Evolutionary conservation across 768 basidiomycete genomes (phyloP).

Genomic region (Lactarius tabidus): DNA sequence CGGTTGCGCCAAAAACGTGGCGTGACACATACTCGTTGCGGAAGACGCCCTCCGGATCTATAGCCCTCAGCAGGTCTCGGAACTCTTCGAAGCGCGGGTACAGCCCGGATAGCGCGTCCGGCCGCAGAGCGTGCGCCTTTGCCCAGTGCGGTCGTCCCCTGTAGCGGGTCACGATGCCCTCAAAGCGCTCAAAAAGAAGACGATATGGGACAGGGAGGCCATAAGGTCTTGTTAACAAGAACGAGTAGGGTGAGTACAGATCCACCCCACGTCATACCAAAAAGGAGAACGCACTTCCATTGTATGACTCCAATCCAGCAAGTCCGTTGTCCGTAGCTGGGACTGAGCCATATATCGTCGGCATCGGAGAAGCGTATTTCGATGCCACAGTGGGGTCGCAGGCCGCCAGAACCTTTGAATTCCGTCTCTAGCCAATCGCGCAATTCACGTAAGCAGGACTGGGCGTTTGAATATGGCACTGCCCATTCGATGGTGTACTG

Average conservation of each 20-base stretch:
- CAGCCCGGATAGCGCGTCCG: slow-evolving; percentile 53
- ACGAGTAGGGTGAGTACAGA: not conserved
- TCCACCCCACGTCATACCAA: not conserved
- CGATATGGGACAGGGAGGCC: slow-evolving; percentile 79
- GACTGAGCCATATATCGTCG: slow-evolving; percentile 95
- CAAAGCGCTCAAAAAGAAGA: slow-evolving; percentile 70
- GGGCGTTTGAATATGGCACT: slow-evolving; percentile 66
- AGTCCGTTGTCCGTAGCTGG: slow-evolving; percentile 70
- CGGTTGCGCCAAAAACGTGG: slow-evolving; percentile 69
- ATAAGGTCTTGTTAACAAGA: slow-evolving; percentile 59
- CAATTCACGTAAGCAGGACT: slow-evolving; percentile 66
- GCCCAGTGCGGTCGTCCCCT: slow-evolving; percentile 95
- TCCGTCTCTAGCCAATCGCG: slow-evolving; percentile 68
- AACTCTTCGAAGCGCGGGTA: slow-evolving; percentile 87
- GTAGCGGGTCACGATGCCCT: slow-evolving; percentile 61
- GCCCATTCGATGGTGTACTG: slow-evolving; percentile 98
- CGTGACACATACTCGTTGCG: slow-evolving; percentile 86
- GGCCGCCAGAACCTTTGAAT: slow-evolving; percentile 59
- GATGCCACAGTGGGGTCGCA: slow-evolving; percentile 87
- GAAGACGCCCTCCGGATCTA: slow-evolving; percentile 76
- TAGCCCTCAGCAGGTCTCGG: slow-evolving; percentile 53
- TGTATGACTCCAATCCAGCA: slow-evolving; percentile 99
- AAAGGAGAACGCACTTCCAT: slow-evolving; percentile 66
- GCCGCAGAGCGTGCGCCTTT: slow-evolving; percentile 75
- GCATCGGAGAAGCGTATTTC: slow-evolving; percentile 85